Percentiles rank a stretch among this genome's conserved stretches.
phyloP scores from a whole-genome alignment of 257 asterid genomes.

The Cruciata laevipes region DNA sequence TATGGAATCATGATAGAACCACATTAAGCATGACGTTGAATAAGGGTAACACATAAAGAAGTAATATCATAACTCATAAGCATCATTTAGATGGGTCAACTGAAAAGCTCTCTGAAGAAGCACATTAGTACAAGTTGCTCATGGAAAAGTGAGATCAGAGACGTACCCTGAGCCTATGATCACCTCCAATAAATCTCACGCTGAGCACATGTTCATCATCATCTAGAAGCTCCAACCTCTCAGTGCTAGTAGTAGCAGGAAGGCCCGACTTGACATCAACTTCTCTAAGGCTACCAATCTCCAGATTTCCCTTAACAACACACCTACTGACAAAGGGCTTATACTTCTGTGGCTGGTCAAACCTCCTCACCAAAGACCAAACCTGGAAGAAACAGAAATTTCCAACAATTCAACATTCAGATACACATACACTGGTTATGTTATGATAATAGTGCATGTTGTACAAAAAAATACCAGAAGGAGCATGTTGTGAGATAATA shows the following conservation, averaged over 20 bases:
- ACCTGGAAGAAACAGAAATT: constrained; percentile 33
- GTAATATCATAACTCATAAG: neutral
- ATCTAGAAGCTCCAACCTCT: constrained; percentile 75
- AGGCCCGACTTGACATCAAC: constrained; percentile 79
- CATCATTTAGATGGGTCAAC: neutral
- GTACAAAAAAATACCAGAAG: too few relatives aligned
- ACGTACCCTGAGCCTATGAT: constrained; percentile 66
- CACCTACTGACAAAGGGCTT: constrained; percentile 76
- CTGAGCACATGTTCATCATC: constrained; percentile 69
- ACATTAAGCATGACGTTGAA: neutral
- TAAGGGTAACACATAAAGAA: neutral
- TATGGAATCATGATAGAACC: neutral
- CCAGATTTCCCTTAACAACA: constrained; percentile 56
- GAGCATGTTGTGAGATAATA: neutral
- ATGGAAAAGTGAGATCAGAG: constrained; percentile 5
- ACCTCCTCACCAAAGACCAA: constrained; percentile 80
- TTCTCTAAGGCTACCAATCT: constrained; percentile 70
- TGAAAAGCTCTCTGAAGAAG: neutral
- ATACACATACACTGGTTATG: neutral
- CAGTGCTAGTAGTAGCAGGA: constrained; percentile 88
- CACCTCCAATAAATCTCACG: constrained; percentile 71
- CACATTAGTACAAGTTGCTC: neutral
- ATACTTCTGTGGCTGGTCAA: constrained; percentile 79
- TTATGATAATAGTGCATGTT: too few relatives aligned
- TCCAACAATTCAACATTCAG: neutral